A percentile compares a stretch with the other conserved stretches of the same genome.
Conservation (phyloP, 2,329 filamentous ascomycete genomes). For the Alternaria sp. region DNA sequence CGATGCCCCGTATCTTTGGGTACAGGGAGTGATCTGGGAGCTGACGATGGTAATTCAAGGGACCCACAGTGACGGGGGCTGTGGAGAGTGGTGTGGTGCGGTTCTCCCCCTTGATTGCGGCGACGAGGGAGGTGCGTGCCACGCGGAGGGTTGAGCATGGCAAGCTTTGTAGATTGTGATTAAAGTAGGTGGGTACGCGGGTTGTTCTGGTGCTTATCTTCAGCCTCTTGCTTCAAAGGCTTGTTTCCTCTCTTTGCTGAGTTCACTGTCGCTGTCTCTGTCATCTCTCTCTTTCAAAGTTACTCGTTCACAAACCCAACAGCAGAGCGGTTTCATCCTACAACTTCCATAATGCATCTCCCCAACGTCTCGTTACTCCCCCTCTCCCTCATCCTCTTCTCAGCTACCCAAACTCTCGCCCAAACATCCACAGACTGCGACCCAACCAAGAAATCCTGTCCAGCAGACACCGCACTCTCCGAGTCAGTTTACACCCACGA, state of each 20-base stretch:
- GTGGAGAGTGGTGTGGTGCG: not conserved
- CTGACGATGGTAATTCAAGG: not conserved
- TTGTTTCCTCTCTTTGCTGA: not conserved
- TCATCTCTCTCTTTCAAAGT: not conserved
- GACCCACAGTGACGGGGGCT: not conserved
- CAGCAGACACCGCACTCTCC: slow-evolving; percentile 47
- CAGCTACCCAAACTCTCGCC: slow-evolving; percentile 21
- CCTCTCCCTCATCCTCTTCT: not conserved
- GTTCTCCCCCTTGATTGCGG: not conserved
- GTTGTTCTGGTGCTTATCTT: not conserved
- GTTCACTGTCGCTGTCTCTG: not conserved
- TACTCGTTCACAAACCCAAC: not conserved
- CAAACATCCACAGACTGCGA: slow-evolving; percentile 53
- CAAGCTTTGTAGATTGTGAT: not conserved
- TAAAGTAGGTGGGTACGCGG: not conserved
- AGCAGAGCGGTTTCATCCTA: not conserved
- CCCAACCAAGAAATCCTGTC: slow-evolving; percentile 49
- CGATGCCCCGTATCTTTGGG: not conserved
- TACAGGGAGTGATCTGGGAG: not conserved
- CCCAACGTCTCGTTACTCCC: not conserved
- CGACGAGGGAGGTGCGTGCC: not conserved
- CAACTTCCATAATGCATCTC: not conserved
- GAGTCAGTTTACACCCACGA: slow-evolving; percentile 49
- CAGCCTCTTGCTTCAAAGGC: not conserved
- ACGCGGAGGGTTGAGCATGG: not conserved